Conservation (phyloP, 768 basidiomycete species). For the Boletus pseudopeckii region DNA sequence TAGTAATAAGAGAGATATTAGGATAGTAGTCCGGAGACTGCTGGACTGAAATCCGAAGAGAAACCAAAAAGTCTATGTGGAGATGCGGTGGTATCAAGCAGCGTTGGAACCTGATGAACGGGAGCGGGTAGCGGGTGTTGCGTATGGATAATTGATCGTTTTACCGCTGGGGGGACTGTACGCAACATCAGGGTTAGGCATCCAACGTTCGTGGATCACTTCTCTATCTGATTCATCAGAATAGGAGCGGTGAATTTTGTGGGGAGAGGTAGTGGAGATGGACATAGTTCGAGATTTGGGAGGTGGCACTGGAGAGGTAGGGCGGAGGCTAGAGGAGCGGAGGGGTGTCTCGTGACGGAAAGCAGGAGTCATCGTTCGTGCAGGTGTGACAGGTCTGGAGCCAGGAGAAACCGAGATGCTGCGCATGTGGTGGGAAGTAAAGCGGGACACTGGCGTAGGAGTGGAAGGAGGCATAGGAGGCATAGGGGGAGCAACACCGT, state of each 20-base stretch:
- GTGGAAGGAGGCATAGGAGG: constrained; percentile 44
- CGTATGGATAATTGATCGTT: constrained; percentile 26
- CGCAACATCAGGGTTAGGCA: constrained; percentile 44
- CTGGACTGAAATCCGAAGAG: constrained; percentile 25
- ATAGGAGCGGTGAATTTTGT: constrained; percentile 56
- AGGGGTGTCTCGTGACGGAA: constrained; percentile 31
- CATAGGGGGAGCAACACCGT: constrained; percentile 28
- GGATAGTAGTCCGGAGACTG: constrained; percentile 28
- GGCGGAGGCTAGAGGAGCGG: constrained; percentile 26
- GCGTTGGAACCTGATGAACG: constrained; percentile 35
- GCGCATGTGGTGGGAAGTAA: constrained; percentile 51
- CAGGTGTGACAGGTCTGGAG: constrained; percentile 34
- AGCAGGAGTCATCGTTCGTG: constrained; percentile 28
- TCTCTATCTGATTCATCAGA: constrained; percentile 62
- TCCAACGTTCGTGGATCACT: constrained; percentile 62
- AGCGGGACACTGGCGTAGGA: constrained; percentile 49
- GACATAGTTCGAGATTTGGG: constrained; percentile 51
- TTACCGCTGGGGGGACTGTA: constrained; percentile 38
- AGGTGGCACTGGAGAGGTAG: constrained; percentile 30
- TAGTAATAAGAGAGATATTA: constrained; percentile 36
- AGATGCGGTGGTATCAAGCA: constrained; percentile 26
- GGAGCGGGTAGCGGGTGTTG: constrained; percentile 23
- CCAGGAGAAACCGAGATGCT: constrained; percentile 47
- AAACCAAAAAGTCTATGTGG: constrained; percentile 23
- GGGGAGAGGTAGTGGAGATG: constrained; percentile 44